phyloP scores from a whole-genome alignment of 257 asterid species.

The Ocimum tenuiflorum region DNA sequence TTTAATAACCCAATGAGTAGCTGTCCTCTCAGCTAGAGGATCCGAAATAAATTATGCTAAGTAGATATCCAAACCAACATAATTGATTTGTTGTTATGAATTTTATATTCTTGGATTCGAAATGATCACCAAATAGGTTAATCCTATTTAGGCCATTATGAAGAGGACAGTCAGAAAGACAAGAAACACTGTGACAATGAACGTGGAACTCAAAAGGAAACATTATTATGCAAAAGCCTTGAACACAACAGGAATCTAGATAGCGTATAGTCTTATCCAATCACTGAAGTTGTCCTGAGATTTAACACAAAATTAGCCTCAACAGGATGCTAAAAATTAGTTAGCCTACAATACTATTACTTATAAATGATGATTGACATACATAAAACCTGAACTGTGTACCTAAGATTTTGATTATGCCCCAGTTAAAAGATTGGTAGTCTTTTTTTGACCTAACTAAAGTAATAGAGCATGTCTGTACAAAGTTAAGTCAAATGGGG shows the following conservation, averaged over 20 bases:
- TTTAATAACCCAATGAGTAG: not conserved
- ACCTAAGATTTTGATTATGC: too few relatives aligned
- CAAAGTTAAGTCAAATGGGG: too few relatives aligned
- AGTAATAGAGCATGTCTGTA: not conserved
- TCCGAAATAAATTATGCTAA: not conserved
- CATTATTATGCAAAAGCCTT: not conserved
- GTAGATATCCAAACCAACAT: not conserved
- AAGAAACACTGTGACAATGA: not conserved
- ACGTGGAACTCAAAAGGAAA: not conserved
- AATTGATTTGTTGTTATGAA: not conserved
- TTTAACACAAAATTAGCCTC: too few relatives aligned
- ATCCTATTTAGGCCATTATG: not conserved
- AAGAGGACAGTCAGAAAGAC: not conserved
- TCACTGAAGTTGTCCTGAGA: not conserved
- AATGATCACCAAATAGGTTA: not conserved
- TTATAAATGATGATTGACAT: too few relatives aligned
- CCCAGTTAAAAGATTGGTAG: too few relatives aligned
- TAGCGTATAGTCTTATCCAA: not conserved
- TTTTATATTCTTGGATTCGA: not conserved
- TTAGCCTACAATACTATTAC: too few relatives aligned
- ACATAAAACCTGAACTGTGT: too few relatives aligned
- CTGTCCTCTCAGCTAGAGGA: not conserved
- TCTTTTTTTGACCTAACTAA: not conserved
- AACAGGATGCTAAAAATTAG: not conserved
- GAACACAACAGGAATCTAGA: not conserved